Evolutionary conservation across 768 basidiomycete species (phyloP).

Genomic region (Heimioporus sp.): DNA sequence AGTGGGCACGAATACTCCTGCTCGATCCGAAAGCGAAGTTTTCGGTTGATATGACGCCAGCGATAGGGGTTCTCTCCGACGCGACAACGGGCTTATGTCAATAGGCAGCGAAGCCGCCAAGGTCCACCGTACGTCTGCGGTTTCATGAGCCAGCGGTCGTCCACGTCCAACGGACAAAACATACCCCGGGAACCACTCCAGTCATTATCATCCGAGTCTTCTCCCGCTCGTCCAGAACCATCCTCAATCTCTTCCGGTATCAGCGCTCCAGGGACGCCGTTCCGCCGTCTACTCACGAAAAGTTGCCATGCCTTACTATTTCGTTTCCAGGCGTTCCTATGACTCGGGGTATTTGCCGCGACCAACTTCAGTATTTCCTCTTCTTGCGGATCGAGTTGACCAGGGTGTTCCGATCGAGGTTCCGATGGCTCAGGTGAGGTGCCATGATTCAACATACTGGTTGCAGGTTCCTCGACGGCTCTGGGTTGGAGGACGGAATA

Average conservation of each 20-base stretch:
- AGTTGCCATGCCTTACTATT: constrained; percentile 63
- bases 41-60: constrained; percentile 60
- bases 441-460: neutral
- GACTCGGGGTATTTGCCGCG: constrained; percentile 69
- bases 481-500: constrained; percentile 53
- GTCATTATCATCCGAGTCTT: constrained; percentile 22
- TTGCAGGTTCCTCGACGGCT: neutral
- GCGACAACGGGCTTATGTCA: constrained; percentile 43
- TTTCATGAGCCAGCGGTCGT: constrained; percentile 7
- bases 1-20: constrained; percentile 30
- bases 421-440: neutral
- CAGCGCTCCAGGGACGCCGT: constrained; percentile 26
- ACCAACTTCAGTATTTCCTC: constrained; percentile 58
- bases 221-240: constrained; percentile 9
- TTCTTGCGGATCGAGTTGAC: constrained; percentile 41
- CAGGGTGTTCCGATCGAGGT: constrained; percentile 17
- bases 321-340: constrained; percentile 67
- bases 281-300: constrained; percentile 44
- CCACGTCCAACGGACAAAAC: constrained; percentile 2
- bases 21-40: constrained; percentile 41
- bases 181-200: constrained; percentile 28
- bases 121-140: constrained; percentile 23
- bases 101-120: constrained; percentile 59
- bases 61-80: constrained; percentile 40
- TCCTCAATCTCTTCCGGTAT: constrained; percentile 39